Conservation (phyloP, 2,329 filamentous ascomycete species). For the Penicillium sp. region DNA sequence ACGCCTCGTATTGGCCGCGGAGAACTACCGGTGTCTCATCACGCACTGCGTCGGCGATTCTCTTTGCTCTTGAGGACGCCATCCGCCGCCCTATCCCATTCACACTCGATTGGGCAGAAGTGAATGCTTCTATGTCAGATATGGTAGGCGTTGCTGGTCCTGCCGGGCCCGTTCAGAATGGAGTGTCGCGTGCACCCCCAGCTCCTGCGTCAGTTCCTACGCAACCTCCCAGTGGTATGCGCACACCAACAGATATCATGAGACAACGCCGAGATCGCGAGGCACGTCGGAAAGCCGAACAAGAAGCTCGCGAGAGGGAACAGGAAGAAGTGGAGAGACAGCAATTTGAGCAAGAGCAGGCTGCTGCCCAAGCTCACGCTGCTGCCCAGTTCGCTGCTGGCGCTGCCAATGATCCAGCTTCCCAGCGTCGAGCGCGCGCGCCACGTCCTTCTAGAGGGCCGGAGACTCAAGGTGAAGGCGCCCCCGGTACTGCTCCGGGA, state of each 20-base stretch:
- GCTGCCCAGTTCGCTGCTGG: constrained; percentile 38
- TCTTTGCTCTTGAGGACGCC: constrained; percentile 88
- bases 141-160: constrained; percentile 61
- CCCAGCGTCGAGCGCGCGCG: constrained; percentile 26
- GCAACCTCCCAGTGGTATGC: constrained; percentile 60
- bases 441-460: constrained; percentile 15
- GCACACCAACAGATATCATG: constrained; percentile 90
- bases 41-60: constrained; percentile 83
- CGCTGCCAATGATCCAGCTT: constrained; percentile 36
- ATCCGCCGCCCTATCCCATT: constrained; percentile 79
- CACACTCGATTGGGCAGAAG: constrained; percentile 79
- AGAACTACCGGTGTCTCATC: constrained; percentile 67
- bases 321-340: constrained; percentile 52
- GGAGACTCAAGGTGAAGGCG: constrained; percentile 6
- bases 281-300: constrained; percentile 66
- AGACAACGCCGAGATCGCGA: constrained; percentile 77
- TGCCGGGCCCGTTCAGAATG: constrained; percentile 51
- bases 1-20: constrained; percentile 54
- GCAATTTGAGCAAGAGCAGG: constrained; percentile 40
- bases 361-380: constrained; percentile 22
- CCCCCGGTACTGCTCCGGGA: constrained; percentile 8
- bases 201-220: constrained; percentile 56
- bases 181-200: constrained; percentile 52
- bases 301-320: constrained; percentile 59
- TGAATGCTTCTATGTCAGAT: constrained; percentile 90